Percentiles rank a stretch among this genome's conserved stretches.
Conservation (phyloP, 108 stramenopile species). For the Cyclostephanos invisitatus region DNA sequence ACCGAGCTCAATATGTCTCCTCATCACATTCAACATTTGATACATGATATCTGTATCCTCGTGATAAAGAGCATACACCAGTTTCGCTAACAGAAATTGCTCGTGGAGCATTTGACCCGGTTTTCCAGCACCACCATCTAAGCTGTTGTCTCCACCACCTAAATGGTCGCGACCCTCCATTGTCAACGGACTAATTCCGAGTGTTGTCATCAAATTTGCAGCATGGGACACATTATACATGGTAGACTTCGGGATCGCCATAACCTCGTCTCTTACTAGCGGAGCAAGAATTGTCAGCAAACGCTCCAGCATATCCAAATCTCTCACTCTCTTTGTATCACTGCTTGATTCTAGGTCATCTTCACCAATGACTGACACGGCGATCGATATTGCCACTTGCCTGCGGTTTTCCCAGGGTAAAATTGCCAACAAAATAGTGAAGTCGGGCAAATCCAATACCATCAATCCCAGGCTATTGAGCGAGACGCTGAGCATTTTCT, state of each 20-base stretch:
- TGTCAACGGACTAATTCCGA: slow-evolving; percentile 52
- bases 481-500: slow-evolving; percentile 88
- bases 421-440: slow-evolving; percentile 78
- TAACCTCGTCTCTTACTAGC: slow-evolving; percentile 73
- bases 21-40: slow-evolving; percentile 78
- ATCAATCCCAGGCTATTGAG: slow-evolving; percentile 75
- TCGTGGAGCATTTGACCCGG: slow-evolving; percentile 60
- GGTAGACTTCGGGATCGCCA: slow-evolving; percentile 12
- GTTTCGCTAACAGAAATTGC: slow-evolving; percentile 84
- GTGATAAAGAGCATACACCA: slow-evolving; percentile 84
- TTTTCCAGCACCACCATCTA: slow-evolving; percentile 33
- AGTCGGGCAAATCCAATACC: slow-evolving; percentile 85
- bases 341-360: slow-evolving; percentile 19
- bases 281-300: slow-evolving; percentile 91
- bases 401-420: slow-evolving; percentile 91
- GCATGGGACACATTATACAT: slow-evolving; percentile 26
- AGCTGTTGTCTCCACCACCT: slow-evolving; percentile 5
- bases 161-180: slow-evolving; percentile 21
- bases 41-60: slow-evolving; percentile 88
- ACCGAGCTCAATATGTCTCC: slow-evolving; percentile 70
- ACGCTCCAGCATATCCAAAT: slow-evolving; percentile 73
- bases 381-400: slow-evolving; percentile 75
- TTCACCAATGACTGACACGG: slow-evolving; percentile 59
- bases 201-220: slow-evolving; percentile 71
- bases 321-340: slow-evolving; percentile 43